These are phyloP conservation scores for Protea cynaroides DNA, from an alignment of 164 flowering plant species.

Conservation along the genomic window DNA sequence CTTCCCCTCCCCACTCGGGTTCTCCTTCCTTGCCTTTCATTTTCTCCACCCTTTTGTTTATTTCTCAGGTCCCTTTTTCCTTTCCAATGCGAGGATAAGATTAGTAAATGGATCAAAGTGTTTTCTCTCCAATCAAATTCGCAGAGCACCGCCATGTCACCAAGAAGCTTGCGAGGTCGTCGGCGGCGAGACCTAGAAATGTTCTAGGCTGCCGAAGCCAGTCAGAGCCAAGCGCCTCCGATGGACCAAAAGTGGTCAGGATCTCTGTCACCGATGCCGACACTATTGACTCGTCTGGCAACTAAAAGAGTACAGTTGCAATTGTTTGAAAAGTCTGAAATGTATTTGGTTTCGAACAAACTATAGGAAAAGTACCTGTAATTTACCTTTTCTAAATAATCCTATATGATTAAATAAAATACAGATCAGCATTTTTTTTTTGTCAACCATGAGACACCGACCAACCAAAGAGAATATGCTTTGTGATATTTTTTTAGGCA, in stretches of 20 bases:
- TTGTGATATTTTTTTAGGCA: too few species aligned
- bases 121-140: slow-evolving; percentile 31
- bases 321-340: too few species aligned
- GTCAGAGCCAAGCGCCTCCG: background rate
- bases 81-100: slow-evolving; percentile 17
- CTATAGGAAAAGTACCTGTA: too few species aligned
- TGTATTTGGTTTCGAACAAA: too few species aligned
- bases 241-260: slow-evolving; percentile 35
- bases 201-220: background rate
- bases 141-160: slow-evolving; percentile 37
- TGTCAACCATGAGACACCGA: too few species aligned
- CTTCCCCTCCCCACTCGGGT: background rate
- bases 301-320: too few species aligned
- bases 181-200: background rate
- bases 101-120: slow-evolving; percentile 9
- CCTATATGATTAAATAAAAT: too few species aligned
- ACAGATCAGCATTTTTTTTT: too few species aligned
- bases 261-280: slow-evolving; percentile 65
- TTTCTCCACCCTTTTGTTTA: too few species aligned
- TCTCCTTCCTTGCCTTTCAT: background rate
- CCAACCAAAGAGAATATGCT: too few species aligned
- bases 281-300: slow-evolving; percentile 94
- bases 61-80: background rate
- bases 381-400: too few species aligned
- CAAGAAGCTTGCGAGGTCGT: slow-evolving; percentile 5